phyloP scores from a whole-genome alignment of 805 yeast species.

The Torulaspora microellipsoides region DNA sequence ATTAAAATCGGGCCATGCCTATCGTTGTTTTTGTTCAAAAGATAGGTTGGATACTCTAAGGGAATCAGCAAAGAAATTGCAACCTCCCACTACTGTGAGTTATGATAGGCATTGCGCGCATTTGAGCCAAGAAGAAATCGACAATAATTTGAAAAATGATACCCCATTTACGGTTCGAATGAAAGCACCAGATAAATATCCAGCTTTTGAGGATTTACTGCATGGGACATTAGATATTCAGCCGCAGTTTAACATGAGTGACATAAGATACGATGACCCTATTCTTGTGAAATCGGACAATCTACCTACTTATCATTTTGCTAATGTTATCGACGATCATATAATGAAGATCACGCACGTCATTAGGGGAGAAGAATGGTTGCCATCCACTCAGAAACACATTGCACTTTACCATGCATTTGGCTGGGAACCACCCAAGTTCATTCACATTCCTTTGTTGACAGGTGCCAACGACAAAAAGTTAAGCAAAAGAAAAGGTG shows the following conservation, averaged over 20 bases:
- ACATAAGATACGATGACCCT: slow-evolving; percentile 82
- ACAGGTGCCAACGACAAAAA: slow-evolving; percentile 72
- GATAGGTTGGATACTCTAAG: slow-evolving; percentile 66
- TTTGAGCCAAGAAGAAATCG: slow-evolving; percentile 40
- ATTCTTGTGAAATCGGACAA: slow-evolving; percentile 90
- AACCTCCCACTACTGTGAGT: slow-evolving; percentile 88
- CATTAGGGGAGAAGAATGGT: slow-evolving; percentile 96
- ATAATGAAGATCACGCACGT: slow-evolving; percentile 91
- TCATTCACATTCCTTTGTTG: slow-evolving; percentile 84
- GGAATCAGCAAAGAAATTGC: slow-evolving; percentile 64
- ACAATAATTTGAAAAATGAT: slow-evolving; percentile 31
- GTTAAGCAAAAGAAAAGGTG: slow-evolving; percentile 81
- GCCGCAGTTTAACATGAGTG: slow-evolving; percentile 67
- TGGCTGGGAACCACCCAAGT: slow-evolving; percentile 78
- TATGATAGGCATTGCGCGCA: slow-evolving; percentile 80
- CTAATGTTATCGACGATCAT: slow-evolving; percentile 93
- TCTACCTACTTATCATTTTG: slow-evolving; percentile 93
- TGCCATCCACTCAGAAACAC: slow-evolving; percentile 93
- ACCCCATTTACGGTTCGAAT: slow-evolving; percentile 61
- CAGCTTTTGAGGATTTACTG: slow-evolving; percentile 62
- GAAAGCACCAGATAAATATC: slow-evolving; percentile 68
- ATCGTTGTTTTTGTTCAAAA: slow-evolving; percentile 80
- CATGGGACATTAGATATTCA: slow-evolving; percentile 77
- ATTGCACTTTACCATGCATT: slow-evolving; percentile 80
- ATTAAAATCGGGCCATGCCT: slow-evolving; percentile 66